Base-by-base conservation (phyloP, 2,329 filamentous ascomycete genomes). In the Calonectria fujianensis region DNA sequence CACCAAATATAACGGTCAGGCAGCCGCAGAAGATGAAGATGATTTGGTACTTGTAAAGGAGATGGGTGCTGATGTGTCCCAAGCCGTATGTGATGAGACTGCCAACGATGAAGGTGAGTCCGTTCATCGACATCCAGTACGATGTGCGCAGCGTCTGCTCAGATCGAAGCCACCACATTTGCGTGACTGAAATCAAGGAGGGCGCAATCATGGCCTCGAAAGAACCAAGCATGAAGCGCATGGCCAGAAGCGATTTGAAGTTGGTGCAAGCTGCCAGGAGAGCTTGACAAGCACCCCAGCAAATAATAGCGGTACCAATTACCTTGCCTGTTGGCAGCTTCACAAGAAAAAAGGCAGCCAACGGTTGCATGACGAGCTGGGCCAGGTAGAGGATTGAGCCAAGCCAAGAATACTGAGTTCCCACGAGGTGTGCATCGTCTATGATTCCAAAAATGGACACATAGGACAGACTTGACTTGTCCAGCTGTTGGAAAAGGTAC, bases 391-490 rank as follows among this genome's bases (percentile, higher is more conserved):
- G 79, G 35, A 86, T 81, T 0, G 84, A 85, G 11, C 84, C 84
- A 0, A 95, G 87, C 94, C 94, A 95, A 32, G 89, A 90, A 82
- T 92, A 95, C 85, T 94, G 82, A 24, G 83, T 76, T 39, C 84
- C 86, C 0, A 83, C 78, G 5, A 93, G 83, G n/a, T 86, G 76
- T 0, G 89, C 87, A 78, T 93, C 90, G 14, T 87, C 81, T 0
- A 87, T 86, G 45, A 93, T 87, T 18, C 90, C 90, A 87, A 93
- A 93, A 78, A 93, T 91, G n/a, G 90, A 90, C 0, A 91, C 91
- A 87, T 88, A 94, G 1, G 88, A 90, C 77, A 94, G 85, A 0
- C 81, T 82, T 0, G 78, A 82, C 70, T 83, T 83, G 50, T 83
- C 82, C 9, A 83, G 79, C 0, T 79, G 79, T 68, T 82, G 81